A percentile compares a stretch with the other conserved stretches of the same genome.
Evolutionary conservation across 2,329 filamentous ascomycete species (phyloP).

Genomic region (Pseudofabraea citricarpa): DNA sequence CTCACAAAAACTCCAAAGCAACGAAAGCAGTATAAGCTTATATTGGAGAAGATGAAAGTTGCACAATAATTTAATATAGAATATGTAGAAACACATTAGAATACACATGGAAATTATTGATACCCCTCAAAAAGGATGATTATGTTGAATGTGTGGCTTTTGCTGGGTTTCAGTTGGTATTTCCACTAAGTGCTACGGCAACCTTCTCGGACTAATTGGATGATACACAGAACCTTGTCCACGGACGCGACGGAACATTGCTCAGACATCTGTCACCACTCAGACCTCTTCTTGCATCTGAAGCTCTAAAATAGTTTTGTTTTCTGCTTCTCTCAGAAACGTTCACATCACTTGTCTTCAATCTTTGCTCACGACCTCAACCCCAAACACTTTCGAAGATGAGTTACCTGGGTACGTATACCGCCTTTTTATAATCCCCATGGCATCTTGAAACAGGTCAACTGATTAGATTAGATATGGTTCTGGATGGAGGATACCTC

Average conservation of each 20-base stretch:
- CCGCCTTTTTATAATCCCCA: background rate
- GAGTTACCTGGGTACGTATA: constrained; percentile 1
- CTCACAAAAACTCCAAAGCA: constrained; percentile 63
- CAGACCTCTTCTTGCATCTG: too few relatives aligned
- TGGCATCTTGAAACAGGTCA: background rate
- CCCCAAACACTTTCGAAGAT: background rate
- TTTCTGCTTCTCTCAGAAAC: too few relatives aligned
- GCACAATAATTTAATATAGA: constrained; percentile 10
- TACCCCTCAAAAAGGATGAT: too few relatives aligned
- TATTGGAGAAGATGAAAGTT: constrained; percentile 59
- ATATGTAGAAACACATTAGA: constrained; percentile 3
- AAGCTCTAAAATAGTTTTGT: too few relatives aligned
- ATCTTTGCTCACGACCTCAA: too few relatives aligned
- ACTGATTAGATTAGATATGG: constrained; percentile 37
- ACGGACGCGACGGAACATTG: too few relatives aligned
- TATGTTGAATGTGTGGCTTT: too few relatives aligned
- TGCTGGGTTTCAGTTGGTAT: too few relatives aligned
- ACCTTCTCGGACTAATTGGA: constrained; percentile 12
- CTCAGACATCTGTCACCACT: too few relatives aligned
- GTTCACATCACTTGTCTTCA: too few relatives aligned
- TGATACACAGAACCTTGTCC: constrained; percentile 16
- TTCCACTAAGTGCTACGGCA: constrained; percentile 10
- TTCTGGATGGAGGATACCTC: constrained; percentile 62
- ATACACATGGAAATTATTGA: too few relatives aligned
- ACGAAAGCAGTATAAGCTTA: constrained; percentile 82